phyloP scores from a whole-genome alignment of 2,329 filamentous ascomycete species.

The Ambrosiella cleistominuta region DNA sequence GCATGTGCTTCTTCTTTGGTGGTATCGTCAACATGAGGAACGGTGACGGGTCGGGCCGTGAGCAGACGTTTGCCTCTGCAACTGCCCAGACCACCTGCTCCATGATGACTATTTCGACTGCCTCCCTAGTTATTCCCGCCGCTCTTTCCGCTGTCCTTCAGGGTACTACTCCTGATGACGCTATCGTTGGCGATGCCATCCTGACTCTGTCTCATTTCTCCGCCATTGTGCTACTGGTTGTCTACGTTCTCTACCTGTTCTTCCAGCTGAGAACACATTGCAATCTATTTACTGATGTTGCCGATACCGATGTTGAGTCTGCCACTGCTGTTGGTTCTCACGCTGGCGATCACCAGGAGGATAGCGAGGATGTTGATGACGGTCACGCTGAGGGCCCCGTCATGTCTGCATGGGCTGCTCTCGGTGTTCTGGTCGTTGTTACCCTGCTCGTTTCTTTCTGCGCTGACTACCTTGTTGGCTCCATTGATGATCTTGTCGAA shows the following conservation, averaged over 20 bases:
- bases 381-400: slow-evolving; percentile 23
- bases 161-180: slow-evolving; percentile 20
- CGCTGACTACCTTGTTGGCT: slow-evolving; percentile 61
- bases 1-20: slow-evolving; percentile 64
- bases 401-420: slow-evolving; percentile 47
- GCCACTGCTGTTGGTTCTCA: slow-evolving; percentile 26
- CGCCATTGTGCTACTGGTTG: slow-evolving; percentile 52
- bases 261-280: slow-evolving; percentile 66
- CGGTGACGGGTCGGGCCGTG: slow-evolving; percentile 36
- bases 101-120: slow-evolving; percentile 57
- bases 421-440: slow-evolving; percentile 46
- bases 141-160: slow-evolving; percentile 52
- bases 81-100: slow-evolving; percentile 64
- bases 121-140: slow-evolving; percentile 63
- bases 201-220: slow-evolving; percentile 59
- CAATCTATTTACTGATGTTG: slow-evolving; percentile 47
- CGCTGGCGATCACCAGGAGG: background rate
- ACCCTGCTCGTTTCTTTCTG: slow-evolving; percentile 56
- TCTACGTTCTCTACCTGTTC: slow-evolving; percentile 60
- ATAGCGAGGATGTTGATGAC: slow-evolving; percentile 16
- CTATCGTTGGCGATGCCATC: slow-evolving; percentile 36
- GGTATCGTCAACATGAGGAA: slow-evolving; percentile 46
- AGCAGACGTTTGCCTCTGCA: slow-evolving; percentile 58
- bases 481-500: slow-evolving; percentile 55
- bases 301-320: slow-evolving; percentile 14